Percentiles rank a stretch among this genome's conserved stretches.
Evolutionary conservation across 2,329 filamentous ascomycete genomes (phyloP).

Genomic region (Pyrenochaeta sp.): DNA sequence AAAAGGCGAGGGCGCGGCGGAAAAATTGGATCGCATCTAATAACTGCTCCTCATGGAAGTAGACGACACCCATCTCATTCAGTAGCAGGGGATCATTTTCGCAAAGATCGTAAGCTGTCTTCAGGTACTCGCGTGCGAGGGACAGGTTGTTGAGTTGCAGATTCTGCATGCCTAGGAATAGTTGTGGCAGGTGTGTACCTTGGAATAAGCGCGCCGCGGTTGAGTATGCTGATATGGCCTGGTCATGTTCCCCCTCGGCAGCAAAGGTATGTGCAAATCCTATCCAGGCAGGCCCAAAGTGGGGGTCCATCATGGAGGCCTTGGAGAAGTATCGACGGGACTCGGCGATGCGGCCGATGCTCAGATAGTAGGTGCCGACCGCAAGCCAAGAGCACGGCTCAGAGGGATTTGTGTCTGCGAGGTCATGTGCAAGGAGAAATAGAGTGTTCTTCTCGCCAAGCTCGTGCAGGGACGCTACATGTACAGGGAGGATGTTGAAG

Average conservation of each 20-base stretch:
- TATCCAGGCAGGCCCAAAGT: conserved; percentile 98
- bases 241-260: conserved; percentile 95
- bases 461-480: conserved; percentile 90
- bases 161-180: conserved; percentile 98
- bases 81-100: conserved; percentile 86
- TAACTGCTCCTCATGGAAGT: conserved; percentile 87
- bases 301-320: conserved; percentile 94
- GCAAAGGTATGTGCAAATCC: conserved; percentile 99
- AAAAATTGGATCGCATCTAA: conserved; percentile 81
- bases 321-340: conserved; percentile 97
- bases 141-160: conserved; percentile 94
- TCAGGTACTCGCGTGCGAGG: conserved; percentile 92
- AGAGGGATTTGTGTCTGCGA: conserved; percentile 89
- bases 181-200: conserved; percentile 92
- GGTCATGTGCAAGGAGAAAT: conserved; percentile 90
- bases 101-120: conserved; percentile 84
- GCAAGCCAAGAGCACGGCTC: conserved; percentile 94
- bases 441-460: conserved; percentile 85
- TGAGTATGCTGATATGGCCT: conserved; percentile 96
- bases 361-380: conserved; percentile 93
- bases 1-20: conserved; percentile 76
- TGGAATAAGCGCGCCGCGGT: conserved; percentile 95
- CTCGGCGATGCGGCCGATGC: conserved; percentile 88
- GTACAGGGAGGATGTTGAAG: conserved; percentile 86
- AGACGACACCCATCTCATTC: conserved; percentile 96